Base-by-base conservation (phyloP, 805 yeast species). In the Yarrowia divulgata region DNA sequence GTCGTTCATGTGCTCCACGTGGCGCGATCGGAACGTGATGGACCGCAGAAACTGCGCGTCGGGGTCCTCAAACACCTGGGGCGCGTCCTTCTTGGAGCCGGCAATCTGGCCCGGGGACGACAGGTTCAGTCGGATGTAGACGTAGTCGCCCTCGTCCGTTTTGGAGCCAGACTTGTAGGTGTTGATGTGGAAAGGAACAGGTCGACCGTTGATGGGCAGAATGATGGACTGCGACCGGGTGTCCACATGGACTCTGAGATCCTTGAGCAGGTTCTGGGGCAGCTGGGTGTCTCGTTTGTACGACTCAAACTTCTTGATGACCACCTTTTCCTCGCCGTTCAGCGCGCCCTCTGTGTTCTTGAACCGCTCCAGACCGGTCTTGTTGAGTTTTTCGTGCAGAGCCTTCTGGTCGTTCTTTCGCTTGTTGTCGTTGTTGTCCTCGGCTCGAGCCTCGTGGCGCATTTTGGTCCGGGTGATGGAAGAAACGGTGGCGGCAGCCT, bases 111-210 rank as follows among this genome's bases (percentile, higher is more conserved):
- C 98, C 0, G 99, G 98, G 1, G 97, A 89, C 78, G 93, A 88
- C 83, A 94, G 92, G 78, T 94, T 94, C 76, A 94, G 84, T 79
- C 99, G 87, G 75, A 94, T 78, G 76, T 91, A 93, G 0, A 97
- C 93, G 78, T 86, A 93, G 73, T 93, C 98, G 67, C 98, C 98
- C 82, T 95, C 98, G 76, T 95, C 99, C 72, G 89, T 91, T 76
- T 93, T 93, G 12, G 97, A 90, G 63, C 97, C 98, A 77, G 91
- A 93, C 76, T 93, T 94, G 81, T 90, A 93, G 4, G 98, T 84
- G 78, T 92, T 92, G 76, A 94, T 93, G 78, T 94, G 99, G 83
- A 95, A 94, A 32, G 99, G 99, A 67, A 95, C 98, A 1, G 98
- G 98, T 75, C 98, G 85, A 72, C 99, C 99, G 75, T 89, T 86